Evolutionary conservation across 768 basidiomycete genomes (phyloP).

Genomic region (Boletus insuetus): DNA sequence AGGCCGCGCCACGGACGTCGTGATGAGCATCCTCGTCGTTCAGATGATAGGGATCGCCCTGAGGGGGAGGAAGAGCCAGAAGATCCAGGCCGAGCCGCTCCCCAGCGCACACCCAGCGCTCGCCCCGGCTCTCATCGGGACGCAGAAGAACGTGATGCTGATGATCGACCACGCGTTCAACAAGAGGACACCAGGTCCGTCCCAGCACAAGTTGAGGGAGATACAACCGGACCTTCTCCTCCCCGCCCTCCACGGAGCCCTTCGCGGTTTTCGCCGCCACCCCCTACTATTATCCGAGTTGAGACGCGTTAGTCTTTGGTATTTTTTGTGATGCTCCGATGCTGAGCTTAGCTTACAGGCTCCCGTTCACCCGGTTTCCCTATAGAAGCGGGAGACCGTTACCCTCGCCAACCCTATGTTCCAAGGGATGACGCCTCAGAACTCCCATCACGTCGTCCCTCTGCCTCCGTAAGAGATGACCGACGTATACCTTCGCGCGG

Average conservation of each 20-base stretch:
- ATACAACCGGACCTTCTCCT: neutral
- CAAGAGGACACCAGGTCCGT: conserved; percentile 8
- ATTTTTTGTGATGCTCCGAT: neutral
- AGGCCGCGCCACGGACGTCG: neutral
- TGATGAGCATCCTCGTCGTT: neutral
- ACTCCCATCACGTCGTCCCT: conserved; percentile 7
- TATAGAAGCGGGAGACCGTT: conserved; percentile 9
- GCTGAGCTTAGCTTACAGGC: conserved; percentile 17
- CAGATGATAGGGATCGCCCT: neutral
- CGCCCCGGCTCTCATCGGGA: conserved; percentile 13
- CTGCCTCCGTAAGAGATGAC: conserved; percentile 5
- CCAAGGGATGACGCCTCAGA: conserved; percentile 3
- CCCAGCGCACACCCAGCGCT: conserved; percentile 12
- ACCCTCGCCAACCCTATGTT: conserved; percentile 3
- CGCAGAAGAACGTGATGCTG: conserved; percentile 11
- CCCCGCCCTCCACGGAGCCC: conserved; percentile 1
- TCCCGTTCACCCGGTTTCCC: conserved; percentile 6
- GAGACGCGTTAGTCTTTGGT: conserved; percentile 19
- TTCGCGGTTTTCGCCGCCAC: conserved; percentile 16
- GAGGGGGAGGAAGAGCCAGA: conserved; percentile 4
- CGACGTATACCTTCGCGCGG: conserved; percentile 20
- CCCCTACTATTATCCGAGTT: conserved; percentile 31
- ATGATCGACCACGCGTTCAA: conserved; percentile 10
- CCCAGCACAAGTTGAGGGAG: conserved; percentile 14
- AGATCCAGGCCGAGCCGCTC: conserved; percentile 1